Evolutionary conservation across 805 yeast species (phyloP).

Genomic region (Schizosaccharomyces osmophilus): DNA sequence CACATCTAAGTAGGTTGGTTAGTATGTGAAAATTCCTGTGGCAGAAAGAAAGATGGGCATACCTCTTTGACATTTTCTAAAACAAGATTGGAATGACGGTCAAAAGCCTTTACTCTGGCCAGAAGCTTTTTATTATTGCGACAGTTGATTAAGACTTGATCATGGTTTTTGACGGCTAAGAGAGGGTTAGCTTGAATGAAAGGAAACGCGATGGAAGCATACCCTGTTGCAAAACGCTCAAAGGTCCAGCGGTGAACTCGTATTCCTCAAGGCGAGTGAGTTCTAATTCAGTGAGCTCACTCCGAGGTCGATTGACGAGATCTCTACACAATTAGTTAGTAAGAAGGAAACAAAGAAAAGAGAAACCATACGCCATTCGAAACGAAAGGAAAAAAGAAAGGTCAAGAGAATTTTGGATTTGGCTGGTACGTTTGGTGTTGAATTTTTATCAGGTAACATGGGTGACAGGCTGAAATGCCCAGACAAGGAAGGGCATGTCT

Average conservation of each 20-base stretch:
- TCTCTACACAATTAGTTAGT: constrained; percentile 22
- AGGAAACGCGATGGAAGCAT: neutral
- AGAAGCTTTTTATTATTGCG: constrained; percentile 82
- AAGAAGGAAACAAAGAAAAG: neutral
- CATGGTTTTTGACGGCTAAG: constrained; percentile 39
- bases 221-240: constrained; percentile 50
- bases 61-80: constrained; percentile 77
- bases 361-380: constrained; percentile 5
- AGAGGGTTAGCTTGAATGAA: neutral
- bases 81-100: constrained; percentile 84
- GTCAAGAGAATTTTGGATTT: too few species aligned
- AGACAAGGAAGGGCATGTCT: too few species aligned
- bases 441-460: too few species aligned
- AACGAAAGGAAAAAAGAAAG: too few species aligned
- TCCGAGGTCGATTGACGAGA: constrained; percentile 43
- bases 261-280: constrained; percentile 64
- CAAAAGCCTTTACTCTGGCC: constrained; percentile 78
- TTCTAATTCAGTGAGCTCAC: constrained; percentile 61
- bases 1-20: constrained; percentile 19
- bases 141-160: constrained; percentile 65
- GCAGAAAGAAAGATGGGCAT: neutral
- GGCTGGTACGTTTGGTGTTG: too few species aligned
- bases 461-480: too few species aligned
- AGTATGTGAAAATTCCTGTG: neutral
- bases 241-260: constrained; percentile 76